Evolutionary conservation across 495 filamentous ascomycete species (phyloP), one percentile per base, ranked within the genome.

Genomic region (Aspergillus hancockii): DNA sequence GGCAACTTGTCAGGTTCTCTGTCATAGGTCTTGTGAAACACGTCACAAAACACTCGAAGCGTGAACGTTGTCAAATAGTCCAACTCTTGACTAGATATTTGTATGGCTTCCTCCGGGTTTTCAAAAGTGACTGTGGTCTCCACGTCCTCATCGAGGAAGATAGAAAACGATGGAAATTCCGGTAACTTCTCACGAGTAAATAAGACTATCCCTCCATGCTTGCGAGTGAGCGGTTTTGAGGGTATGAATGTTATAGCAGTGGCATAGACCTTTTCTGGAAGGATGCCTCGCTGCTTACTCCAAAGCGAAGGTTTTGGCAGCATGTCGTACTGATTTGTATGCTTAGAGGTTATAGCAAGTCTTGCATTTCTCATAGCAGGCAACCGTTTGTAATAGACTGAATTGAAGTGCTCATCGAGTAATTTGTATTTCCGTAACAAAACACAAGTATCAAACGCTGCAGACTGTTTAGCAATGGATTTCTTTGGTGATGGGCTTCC

Each of bases 311-410:
- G 92, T 68, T 98, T 98, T 38, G 82, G 78, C 12, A 82, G 82
- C 89, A 93, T 94, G 9, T 65, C 70, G 66, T 98, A 98, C 47
- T 84, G 75, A 19, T 83, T 83, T 38, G 79, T 84, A 65, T 89
- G 91, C 59, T 90, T 92, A 25, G 82, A 86, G 57, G 86, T 88
- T 46, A 97, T 77, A 0, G 95, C 92, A 14, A 98, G 75, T n/a
- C 84, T 83, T 1, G 95, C 92, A 71, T 98, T 98, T 45, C 91
- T 82, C 91, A 96, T 97, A 8, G 79, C 83, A 3, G 91, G 93
- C 2, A 93, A 75, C 41, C 84, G 78, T 63, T 89, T 93, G 23
- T 81, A 85, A 56, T 89, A 90, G 3, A 82, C 84, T 0, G 94
- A 90, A 52, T 86, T 77, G 9, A 97, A 79, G 64, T 91, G 72